Conservation (phyloP, 1,284 basidiomycete genomes). For the Thelephora terrestris region DNA sequence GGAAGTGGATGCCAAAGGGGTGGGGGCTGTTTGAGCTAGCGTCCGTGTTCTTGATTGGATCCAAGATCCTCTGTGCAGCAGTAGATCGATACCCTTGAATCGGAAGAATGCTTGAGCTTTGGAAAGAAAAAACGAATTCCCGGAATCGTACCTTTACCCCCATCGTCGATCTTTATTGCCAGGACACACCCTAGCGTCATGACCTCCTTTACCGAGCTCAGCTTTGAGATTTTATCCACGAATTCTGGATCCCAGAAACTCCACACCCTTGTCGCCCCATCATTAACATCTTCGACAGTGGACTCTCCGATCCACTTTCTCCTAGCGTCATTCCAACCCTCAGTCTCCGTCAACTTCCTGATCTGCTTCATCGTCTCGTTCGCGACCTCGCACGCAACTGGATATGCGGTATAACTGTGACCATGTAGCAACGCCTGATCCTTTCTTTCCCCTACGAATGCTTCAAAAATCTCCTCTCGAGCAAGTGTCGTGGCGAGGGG, state of each 20-base stretch:
- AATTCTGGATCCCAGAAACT: conserved; percentile 83
- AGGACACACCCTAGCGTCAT: conserved; percentile 90
- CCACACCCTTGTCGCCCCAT: conserved; percentile 41
- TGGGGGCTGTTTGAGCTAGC: conserved; percentile 21
- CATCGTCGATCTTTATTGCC: conserved; percentile 67
- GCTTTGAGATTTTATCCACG: conserved; percentile 51
- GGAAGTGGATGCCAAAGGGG: conserved; percentile 72
- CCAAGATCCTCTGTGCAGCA: conserved; percentile 53
- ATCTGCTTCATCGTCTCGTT: conserved; percentile 69
- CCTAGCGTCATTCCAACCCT: conserved; percentile 47
- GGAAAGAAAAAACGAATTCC: background rate
- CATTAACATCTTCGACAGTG: conserved; percentile 12
- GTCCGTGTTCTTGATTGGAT: conserved; percentile 28
- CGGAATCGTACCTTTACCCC: conserved; percentile 38
- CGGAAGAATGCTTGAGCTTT: conserved; percentile 4
- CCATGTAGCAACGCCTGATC: conserved; percentile 86
- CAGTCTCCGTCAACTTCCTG: conserved; percentile 35
- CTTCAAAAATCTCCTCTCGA: conserved; percentile 66
- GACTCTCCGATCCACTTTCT: conserved; percentile 30
- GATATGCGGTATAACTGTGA: conserved; percentile 91
- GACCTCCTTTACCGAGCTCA: conserved; percentile 53
- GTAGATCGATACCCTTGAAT: conserved; percentile 67
- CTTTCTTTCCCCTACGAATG: conserved; percentile 73
- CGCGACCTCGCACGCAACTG: conserved; percentile 88
- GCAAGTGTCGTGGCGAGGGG: conserved; percentile 85